These are phyloP conservation scores for Sanghuangporus weigelae DNA, from an alignment of 1,284 basidiomycete species.

Conservation along the genomic window DNA sequence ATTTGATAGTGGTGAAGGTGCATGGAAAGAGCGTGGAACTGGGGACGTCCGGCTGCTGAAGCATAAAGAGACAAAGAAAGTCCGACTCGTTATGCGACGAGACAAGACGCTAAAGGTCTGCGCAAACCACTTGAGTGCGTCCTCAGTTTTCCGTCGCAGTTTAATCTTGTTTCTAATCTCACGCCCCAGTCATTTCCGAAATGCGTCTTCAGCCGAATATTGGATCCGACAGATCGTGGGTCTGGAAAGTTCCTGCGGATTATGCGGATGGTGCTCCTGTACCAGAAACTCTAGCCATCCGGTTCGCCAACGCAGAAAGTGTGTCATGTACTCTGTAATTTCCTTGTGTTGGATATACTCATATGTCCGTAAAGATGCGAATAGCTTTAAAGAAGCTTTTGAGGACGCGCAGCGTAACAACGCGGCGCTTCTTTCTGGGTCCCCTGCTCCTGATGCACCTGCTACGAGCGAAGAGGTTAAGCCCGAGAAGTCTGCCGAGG, in stretches of 20 bases:
- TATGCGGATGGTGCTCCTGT: slow-evolving; percentile 87
- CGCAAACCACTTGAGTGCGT: slow-evolving; percentile 94
- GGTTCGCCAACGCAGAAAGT: slow-evolving; percentile 98
- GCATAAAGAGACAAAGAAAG: slow-evolving; percentile 88
- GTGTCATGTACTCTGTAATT: slow-evolving; percentile 29
- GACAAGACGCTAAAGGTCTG: slow-evolving; percentile 99
- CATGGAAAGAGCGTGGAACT: slow-evolving; percentile 98
- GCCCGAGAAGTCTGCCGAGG: slow-evolving; percentile 24
- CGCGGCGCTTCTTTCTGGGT: slow-evolving; percentile 30
- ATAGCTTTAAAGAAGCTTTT: slow-evolving; percentile 83
- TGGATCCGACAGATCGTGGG: slow-evolving; percentile 99
- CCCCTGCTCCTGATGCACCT: slow-evolving; percentile 22
- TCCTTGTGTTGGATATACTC: slow-evolving; percentile 9
- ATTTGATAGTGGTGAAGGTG: slow-evolving; percentile 75
- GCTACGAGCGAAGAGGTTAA: slow-evolving; percentile 24
- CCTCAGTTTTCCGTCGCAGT: not conserved
- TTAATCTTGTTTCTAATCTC: not conserved
- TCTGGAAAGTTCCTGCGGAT: slow-evolving; percentile 96
- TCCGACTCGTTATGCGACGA: slow-evolving; percentile 97
- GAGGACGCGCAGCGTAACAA: slow-evolving; percentile 80
- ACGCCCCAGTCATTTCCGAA: slow-evolving; percentile 68
- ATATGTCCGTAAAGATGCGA: slow-evolving; percentile 60
- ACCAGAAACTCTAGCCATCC: slow-evolving; percentile 94
- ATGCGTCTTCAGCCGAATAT: slow-evolving; percentile 98
- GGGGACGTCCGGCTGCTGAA: slow-evolving; percentile 87